Evolutionary conservation across 1,139 yeast species (phyloP).

Genomic region (Blastobotrys arbuscula): DNA sequence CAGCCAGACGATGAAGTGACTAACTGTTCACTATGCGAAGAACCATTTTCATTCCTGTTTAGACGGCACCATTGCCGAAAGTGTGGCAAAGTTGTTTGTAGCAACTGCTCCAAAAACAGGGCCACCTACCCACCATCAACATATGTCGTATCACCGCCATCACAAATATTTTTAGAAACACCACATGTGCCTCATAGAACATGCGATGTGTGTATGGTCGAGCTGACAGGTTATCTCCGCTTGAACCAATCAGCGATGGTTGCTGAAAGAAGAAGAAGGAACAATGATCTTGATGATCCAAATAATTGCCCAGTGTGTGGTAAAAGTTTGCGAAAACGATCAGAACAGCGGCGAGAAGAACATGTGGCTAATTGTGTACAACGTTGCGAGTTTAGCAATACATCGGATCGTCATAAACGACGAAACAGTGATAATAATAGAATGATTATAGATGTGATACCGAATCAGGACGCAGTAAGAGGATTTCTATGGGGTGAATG

Average conservation of each 20-base stretch:
- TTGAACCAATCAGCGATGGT: not conserved
- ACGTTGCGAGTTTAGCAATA: constrained; percentile 59
- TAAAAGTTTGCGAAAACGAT: constrained; percentile 28
- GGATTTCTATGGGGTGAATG: constrained; percentile 50
- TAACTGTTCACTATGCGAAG: constrained; percentile 59
- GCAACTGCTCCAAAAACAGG: constrained; percentile 50
- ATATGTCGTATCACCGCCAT: constrained; percentile 45
- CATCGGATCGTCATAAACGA: constrained; percentile 45
- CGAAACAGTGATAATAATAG: constrained; percentile 44
- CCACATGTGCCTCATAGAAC: constrained; percentile 56
- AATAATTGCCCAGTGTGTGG: constrained; percentile 57
- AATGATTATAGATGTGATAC: constrained; percentile 78
- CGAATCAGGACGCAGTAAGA: constrained; percentile 42
- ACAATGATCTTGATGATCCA: constrained; percentile 28
- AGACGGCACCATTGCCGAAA: constrained; percentile 86
- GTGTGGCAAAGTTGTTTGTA: constrained; percentile 77
- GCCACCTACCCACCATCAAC: constrained; percentile 45
- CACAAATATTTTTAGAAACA: constrained; percentile 43
- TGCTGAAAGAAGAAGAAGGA: not conserved
- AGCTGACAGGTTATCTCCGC: constrained; percentile 34
- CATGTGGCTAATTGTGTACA: constrained; percentile 70
- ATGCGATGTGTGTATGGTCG: constrained; percentile 66
- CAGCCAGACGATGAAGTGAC: constrained; percentile 62
- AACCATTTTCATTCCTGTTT: constrained; percentile 55
- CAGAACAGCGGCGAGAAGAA: constrained; percentile 40